A percentile compares a stretch with the other conserved stretches of the same genome.
Conservation (phyloP, 495 filamentous ascomycete genomes). For the Aspergillus ellipticus region DNA sequence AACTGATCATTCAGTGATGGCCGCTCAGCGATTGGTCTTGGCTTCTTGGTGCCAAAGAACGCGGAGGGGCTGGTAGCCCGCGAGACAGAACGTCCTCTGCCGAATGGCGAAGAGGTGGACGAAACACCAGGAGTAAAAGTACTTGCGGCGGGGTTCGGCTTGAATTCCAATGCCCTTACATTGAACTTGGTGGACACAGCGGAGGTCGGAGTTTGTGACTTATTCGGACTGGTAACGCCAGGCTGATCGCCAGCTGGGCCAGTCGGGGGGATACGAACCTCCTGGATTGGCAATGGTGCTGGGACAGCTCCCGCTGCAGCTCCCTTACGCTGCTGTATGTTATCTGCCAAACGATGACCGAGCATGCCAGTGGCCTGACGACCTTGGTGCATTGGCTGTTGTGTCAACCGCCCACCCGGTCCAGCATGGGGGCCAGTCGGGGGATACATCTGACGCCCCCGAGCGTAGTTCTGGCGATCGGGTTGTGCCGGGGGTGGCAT, state of each 20-base stretch:
- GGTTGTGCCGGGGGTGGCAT: conserved; percentile 29
- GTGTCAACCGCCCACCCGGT: conserved; percentile 30
- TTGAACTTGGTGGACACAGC: conserved; percentile 68
- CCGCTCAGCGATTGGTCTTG: conserved; percentile 46
- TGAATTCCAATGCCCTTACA: conserved; percentile 78
- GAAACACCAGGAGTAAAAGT: conserved; percentile 66
- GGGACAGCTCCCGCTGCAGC: conserved; percentile 42
- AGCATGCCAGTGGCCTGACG: conserved; percentile 46
- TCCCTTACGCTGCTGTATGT: conserved; percentile 55
- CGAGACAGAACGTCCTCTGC: conserved; percentile 47
- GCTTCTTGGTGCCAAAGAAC: conserved; percentile 62
- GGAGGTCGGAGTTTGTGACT: conserved; percentile 47
- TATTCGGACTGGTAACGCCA: conserved; percentile 40
- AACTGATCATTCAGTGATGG: conserved; percentile 64
- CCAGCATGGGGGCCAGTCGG: conserved; percentile 44
- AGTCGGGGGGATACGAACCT: conserved; percentile 45
- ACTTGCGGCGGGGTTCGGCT: conserved; percentile 72
- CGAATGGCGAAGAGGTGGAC: conserved; percentile 61
- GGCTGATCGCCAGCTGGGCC: conserved; percentile 46
- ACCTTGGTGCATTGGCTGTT: conserved; percentile 40
- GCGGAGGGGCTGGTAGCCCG: conserved; percentile 46
- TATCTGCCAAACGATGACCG: conserved; percentile 52
- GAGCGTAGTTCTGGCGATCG: conserved; percentile 44
- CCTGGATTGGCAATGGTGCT: conserved; percentile 53
- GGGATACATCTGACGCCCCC: conserved; percentile 43